Evolutionary conservation across 2,329 filamentous ascomycete species (phyloP).

Genomic region (Basipetospora chlamydospora): DNA sequence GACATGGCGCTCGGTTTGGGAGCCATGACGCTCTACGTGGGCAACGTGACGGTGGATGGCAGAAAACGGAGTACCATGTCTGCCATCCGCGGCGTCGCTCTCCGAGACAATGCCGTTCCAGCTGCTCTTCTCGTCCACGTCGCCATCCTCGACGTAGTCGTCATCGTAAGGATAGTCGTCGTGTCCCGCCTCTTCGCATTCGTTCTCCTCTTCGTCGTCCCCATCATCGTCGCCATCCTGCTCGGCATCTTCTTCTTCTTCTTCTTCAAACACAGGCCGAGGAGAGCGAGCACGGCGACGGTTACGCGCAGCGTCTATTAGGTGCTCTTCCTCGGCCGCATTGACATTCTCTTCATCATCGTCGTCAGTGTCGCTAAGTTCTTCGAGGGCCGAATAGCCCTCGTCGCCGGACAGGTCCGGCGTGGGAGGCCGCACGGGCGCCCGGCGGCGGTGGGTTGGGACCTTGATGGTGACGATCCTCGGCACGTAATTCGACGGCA

Average conservation of each 20-base stretch:
- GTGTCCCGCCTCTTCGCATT: conserved; percentile 17
- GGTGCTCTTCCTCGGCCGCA: conserved; percentile 63
- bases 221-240: conserved; percentile 23
- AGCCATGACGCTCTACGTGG: too few relatives aligned
- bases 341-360: conserved; percentile 68
- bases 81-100: conserved; percentile 17
- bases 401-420: conserved; percentile 48
- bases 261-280: conserved; percentile 29
- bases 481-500: conserved; percentile 39
- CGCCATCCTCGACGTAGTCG: conserved; percentile 20
- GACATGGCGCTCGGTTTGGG: conserved; percentile 46
- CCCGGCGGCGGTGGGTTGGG: conserved; percentile 31
- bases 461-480: conserved; percentile 27
- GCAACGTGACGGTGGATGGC: conserved; percentile 18
- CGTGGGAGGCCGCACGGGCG: conserved; percentile 38
- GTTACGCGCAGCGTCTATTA: conserved; percentile 34
- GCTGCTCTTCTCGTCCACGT: conserved; percentile 28
- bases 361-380: conserved; percentile 63
- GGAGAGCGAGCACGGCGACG: conserved; percentile 27
- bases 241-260: conserved; percentile 23
- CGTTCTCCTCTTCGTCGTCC: conserved; percentile 23
- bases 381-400: conserved; percentile 62
- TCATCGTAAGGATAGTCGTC: conserved; percentile 13
- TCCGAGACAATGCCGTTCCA: conserved; percentile 41
- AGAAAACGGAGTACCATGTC: too few relatives aligned